These are phyloP conservation scores for Arthrobotrys musiformis DNA, from an alignment of 2,329 filamentous ascomycete genomes.

Conservation along the genomic window DNA sequence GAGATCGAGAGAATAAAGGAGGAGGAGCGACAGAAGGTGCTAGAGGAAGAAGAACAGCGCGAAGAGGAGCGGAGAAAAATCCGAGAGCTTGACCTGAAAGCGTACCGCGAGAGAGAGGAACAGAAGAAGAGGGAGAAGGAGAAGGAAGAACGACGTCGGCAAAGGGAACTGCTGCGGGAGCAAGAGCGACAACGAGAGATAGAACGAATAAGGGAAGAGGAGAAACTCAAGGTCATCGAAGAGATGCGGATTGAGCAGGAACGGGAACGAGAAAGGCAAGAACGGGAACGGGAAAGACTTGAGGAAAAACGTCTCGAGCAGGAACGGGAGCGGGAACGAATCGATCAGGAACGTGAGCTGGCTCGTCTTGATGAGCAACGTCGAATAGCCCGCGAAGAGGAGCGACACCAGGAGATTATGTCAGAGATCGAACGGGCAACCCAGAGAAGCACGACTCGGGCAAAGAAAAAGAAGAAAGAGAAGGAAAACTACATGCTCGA, in stretches of 20 bases:
- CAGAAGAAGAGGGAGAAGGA: slow-evolving; percentile 53
- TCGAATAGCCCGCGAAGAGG: slow-evolving; percentile 41
- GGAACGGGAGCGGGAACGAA: slow-evolving; percentile 42
- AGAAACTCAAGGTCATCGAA: slow-evolving; percentile 54
- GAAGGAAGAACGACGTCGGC: slow-evolving; percentile 33
- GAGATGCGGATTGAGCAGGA: slow-evolving; percentile 54
- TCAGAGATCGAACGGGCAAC: slow-evolving; percentile 51
- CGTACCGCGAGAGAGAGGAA: slow-evolving; percentile 37
- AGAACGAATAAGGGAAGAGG: slow-evolving; percentile 54
- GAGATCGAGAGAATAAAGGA: slow-evolving; percentile 51
- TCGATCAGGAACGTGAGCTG: slow-evolving; percentile 41
- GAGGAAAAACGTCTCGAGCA: slow-evolving; percentile 20
- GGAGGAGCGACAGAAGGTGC: slow-evolving; percentile 30
- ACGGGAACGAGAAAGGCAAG: slow-evolving; percentile 24
- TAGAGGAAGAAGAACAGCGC: slow-evolving; percentile 39
- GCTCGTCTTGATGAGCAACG: slow-evolving; percentile 43
- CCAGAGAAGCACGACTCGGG: slow-evolving; percentile 47
- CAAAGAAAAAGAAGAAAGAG: slow-evolving; percentile 49
- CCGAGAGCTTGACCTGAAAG: slow-evolving; percentile 41
- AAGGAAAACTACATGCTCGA: slow-evolving; percentile 37
- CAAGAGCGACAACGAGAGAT: slow-evolving; percentile 48
- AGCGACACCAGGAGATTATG: slow-evolving; percentile 53
- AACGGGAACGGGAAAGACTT: slow-evolving; percentile 2
- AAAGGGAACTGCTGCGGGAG: slow-evolving; percentile 39
- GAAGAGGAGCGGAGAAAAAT: slow-evolving; percentile 50